Base-by-base conservation (phyloP, 805 yeast species). In the Teunomyces cretensis region DNA sequence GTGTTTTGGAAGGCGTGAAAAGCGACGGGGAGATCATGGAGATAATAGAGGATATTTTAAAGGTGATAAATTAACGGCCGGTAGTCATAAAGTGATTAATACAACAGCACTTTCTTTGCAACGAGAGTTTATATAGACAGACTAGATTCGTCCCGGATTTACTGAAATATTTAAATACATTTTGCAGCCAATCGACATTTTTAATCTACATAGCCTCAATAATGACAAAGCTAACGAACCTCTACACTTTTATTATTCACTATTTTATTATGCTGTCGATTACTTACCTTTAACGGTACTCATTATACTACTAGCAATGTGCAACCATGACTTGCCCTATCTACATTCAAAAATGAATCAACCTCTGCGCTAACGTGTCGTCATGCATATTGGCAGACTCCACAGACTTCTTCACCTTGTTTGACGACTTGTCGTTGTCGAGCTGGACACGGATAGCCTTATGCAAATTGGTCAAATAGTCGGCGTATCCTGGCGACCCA, bases 391-490 rank as follows among this genome's bases (percentile, higher is more conserved):
- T 65, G 27, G 58, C 62, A 17, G 58, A 44, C 19, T 46, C 51
- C 9, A 67, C 57, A 13, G 67, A 56, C 39, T 63, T 58, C 45
- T 54, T 63, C 8, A 67, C 58, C 32, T 52, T 53, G 28, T 55
- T 57, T 11, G 66, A 61, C 7, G 64, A 53, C 50, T 64, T 67
- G 42, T 78, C 81, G 38, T 71, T 74, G 13, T 78, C 81, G 15
- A 80, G 50, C 48, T 75, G 80, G 12, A 70, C 78, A 41, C 71
- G 75, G 26, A 86, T 79, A 7, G 75, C 74, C 44, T 79, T 81
- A 62, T 92, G 97, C 43, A 91, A 67, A 31, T 76, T 76, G 6
- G 80, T 68, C 50, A 92, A 68, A 54, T 79, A 89, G 46, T 87
- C 96, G 5, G 78, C 62, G 59, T 83, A 86, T 15, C 83, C 76